Conservation (phyloP, 495 filamentous ascomycete genomes). For the Penicillium dipodomyicola region DNA sequence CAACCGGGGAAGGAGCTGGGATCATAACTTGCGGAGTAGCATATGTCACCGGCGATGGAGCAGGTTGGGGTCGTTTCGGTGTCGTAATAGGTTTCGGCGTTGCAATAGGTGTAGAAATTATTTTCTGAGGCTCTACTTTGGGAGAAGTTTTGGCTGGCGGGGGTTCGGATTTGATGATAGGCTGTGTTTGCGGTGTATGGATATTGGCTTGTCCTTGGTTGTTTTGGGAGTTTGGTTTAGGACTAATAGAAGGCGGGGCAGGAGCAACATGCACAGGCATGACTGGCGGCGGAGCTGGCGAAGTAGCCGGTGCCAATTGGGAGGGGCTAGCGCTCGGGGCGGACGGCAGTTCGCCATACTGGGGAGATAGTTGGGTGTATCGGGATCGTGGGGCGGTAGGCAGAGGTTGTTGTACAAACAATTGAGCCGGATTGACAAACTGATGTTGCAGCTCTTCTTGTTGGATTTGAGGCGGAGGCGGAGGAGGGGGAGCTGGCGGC, state of each 20-base stretch:
- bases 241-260: constrained; percentile 4
- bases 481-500: constrained; percentile 19
- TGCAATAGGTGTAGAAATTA: constrained; percentile 11
- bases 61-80: constrained; percentile 10
- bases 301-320: constrained; percentile 21
- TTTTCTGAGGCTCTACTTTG: constrained; percentile 12
- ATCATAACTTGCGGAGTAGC: constrained; percentile 38
- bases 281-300: constrained; percentile 7
- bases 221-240: constrained; percentile 1
- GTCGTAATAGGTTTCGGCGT: constrained; percentile 10
- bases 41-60: constrained; percentile 23
- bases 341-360: constrained; percentile 30
- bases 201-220: constrained; percentile 9
- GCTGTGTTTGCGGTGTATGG: constrained; percentile 10
- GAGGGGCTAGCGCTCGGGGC: constrained; percentile 24
- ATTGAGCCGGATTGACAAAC: constrained; percentile 44
- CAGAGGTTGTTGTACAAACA: constrained; percentile 39
- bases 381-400: constrained; percentile 32
- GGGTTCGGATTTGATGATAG: constrained; percentile 15
- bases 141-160: constrained; percentile 9
- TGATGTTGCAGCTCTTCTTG: constrained; percentile 37
- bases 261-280: constrained; percentile 5
- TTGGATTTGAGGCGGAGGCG: constrained; percentile 29
- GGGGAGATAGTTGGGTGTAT: constrained; percentile 24
- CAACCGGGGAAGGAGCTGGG: constrained; percentile 33